Conservation (phyloP, 306 rosid species). For the Cicer pinnatifidum region DNA sequence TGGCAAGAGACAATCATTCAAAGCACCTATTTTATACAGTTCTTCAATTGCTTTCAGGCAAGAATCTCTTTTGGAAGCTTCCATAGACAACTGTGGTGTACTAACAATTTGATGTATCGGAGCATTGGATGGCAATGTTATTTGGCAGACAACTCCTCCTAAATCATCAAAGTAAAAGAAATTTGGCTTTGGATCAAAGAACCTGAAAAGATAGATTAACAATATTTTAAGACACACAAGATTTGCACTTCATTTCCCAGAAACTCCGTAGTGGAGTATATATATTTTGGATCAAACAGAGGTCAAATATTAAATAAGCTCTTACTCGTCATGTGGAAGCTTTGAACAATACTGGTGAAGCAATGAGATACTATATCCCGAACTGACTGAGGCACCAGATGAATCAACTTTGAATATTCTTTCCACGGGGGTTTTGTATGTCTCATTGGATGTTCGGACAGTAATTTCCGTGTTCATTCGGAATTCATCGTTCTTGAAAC, state of each 20-base stretch:
- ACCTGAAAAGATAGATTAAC: slow-evolving; percentile 61
- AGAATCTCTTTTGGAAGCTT: slow-evolving; percentile 79
- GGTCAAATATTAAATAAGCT: slow-evolving; percentile 37
- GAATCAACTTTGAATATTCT: slow-evolving; percentile 66
- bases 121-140: slow-evolving; percentile 81
- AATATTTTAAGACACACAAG: slow-evolving; percentile 36
- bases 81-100: slow-evolving; percentile 63
- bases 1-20: slow-evolving; percentile 80
- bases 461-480: slow-evolving; percentile 74
- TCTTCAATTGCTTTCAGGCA: slow-evolving; percentile 88
- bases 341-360: slow-evolving; percentile 83
- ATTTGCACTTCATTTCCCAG: slow-evolving; percentile 38
- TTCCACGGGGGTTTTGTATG: slow-evolving; percentile 61
- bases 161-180: slow-evolving; percentile 71
- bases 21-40: slow-evolving; percentile 78
- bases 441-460: slow-evolving; percentile 65
- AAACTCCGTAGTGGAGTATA: slow-evolving; percentile 38
- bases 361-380: slow-evolving; percentile 77
- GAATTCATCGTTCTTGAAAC: slow-evolving; percentile 63
- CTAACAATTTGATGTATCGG: slow-evolving; percentile 67
- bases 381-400: slow-evolving; percentile 81
- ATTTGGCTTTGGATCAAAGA: slow-evolving; percentile 76
- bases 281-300: slow-evolving; percentile 36
- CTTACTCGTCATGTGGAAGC: slow-evolving; percentile 96
- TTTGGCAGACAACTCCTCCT: slow-evolving; percentile 77